Evolutionary conservation across 2,329 filamentous ascomycete species (phyloP), one percentile per base, ranked within the genome.

Genomic region (Stagonosporopsis cucurbitacearum): DNA sequence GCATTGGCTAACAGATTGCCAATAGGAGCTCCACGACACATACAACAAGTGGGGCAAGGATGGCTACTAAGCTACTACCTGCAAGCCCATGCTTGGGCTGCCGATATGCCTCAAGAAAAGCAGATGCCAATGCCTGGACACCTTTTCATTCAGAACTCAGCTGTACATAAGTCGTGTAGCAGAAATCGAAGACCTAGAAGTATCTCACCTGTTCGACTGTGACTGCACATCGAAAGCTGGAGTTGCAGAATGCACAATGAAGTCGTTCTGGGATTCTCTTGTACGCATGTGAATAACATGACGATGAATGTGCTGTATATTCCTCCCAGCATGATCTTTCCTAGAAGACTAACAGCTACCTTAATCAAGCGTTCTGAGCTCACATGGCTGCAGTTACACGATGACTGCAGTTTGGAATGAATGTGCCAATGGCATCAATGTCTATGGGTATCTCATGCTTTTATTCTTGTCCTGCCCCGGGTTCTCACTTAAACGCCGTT

Each of bases 1-100:
- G 20, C 39, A 32, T 23, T 48, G 50, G 36, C 42, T 64, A 11
- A 56, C 35, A 13, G 35, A 45, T 54, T 70, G 26, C 41, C 20
- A 36, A 15, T 40, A 96, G 91, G 85, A 89, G 72, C 86, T 97
- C 64, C 95, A 99, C 82, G 95, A 99, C 70, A 90, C 89, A 82
- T 98, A 89, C 87, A 99, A 99, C 90, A 99, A 99, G 85, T 98
- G 91, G 87, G 95, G 95, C 79, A 98, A 98, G 87, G 95, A 98
- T 68, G 93, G 92, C 68, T 98, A 90, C 81, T 76, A 69, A 59
- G 43, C 46, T 44, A 26, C 20, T 23, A n/a, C 47, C 12, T 32
- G 39, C 22, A 22, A 28, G 40, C 44, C 35, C 42, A 39, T 35
- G 30, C 39, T 47, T 48, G 32, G 22, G 36, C 25, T 44, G 48